phyloP scores from a whole-genome alignment of 306 rosid genomes.

The Ochetophila trinervis region DNA sequence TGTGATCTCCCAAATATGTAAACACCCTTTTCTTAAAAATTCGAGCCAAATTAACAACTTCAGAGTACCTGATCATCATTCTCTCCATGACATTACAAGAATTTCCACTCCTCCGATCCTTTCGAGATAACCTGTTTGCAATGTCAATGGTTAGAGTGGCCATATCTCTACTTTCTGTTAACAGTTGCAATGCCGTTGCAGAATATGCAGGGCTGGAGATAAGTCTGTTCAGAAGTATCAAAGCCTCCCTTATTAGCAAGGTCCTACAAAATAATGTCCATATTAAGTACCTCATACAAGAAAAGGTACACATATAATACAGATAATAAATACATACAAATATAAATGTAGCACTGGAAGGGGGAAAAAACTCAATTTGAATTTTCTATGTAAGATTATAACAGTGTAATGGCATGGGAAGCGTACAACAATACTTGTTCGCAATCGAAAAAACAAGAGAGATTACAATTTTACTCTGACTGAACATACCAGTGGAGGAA shows the following conservation, averaged over 20 bases:
- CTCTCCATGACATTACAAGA: conserved; percentile 36
- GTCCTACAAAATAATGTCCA: conserved; percentile 45
- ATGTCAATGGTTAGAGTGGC: conserved; percentile 64
- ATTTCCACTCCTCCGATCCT: conserved; percentile 26
- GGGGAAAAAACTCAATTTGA: too few species aligned
- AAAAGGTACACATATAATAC: too few species aligned
- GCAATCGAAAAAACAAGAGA: too few species aligned
- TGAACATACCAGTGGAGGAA: too few species aligned
- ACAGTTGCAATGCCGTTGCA: conserved; percentile 40
- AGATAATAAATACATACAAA: too few species aligned
- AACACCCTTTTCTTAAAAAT: conserved; percentile 64
- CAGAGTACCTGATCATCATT: conserved; percentile 48
- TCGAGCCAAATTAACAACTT: conserved; percentile 65
- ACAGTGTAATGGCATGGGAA: too few species aligned
- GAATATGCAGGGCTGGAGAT: conserved; percentile 69
- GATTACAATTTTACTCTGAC: too few species aligned
- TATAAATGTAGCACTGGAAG: too few species aligned
- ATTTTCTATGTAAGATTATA: too few species aligned
- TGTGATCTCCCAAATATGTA: conserved; percentile 53
- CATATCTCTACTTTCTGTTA: conserved; percentile 64
- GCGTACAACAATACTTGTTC: too few species aligned
- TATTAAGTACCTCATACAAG: neutral
- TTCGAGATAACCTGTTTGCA: conserved; percentile 61
- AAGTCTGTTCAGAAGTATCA: conserved; percentile 79
- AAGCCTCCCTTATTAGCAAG: conserved; percentile 77